phyloP scores from a whole-genome alignment of 208 protist genomes.

The Leishmania turanica region DNA sequence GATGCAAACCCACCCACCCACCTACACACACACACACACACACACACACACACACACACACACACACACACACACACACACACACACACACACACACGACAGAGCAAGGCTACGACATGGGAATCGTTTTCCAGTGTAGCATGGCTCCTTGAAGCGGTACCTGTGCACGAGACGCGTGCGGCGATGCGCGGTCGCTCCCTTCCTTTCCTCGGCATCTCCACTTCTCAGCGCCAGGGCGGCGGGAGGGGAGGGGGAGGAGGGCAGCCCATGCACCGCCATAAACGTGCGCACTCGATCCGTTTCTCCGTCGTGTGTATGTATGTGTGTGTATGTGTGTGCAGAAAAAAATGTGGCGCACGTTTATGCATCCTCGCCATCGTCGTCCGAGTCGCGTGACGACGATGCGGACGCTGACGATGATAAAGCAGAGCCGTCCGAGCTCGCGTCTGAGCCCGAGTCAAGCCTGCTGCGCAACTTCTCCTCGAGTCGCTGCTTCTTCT shows the following conservation, averaged over 20 bases:
- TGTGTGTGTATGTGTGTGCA: background rate
- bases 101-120: background rate
- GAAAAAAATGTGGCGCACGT: background rate
- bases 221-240: background rate
- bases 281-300: background rate
- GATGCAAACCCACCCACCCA: background rate
- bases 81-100: background rate
- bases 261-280: background rate
- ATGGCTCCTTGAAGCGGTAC: background rate
- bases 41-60: too few species aligned
- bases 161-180: background rate
- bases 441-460: background rate
- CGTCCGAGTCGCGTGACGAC: slow-evolving; percentile 14
- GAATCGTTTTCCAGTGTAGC: too few species aligned
- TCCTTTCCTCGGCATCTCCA: background rate
- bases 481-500: slow-evolving; percentile 22
- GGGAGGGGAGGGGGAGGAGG: background rate
- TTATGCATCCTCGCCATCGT: background rate
- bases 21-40: background rate
- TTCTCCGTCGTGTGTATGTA: background rate
- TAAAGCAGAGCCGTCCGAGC: background rate
- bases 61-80: too few species aligned
- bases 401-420: slow-evolving; percentile 8
- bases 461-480: slow-evolving; percentile 7
- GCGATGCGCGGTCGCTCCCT: background rate